Evolutionary conservation across 148 eudicot species (phyloP), one percentile per base, ranked within the genome.

Genomic region (Amaranthus cruentus): DNA sequence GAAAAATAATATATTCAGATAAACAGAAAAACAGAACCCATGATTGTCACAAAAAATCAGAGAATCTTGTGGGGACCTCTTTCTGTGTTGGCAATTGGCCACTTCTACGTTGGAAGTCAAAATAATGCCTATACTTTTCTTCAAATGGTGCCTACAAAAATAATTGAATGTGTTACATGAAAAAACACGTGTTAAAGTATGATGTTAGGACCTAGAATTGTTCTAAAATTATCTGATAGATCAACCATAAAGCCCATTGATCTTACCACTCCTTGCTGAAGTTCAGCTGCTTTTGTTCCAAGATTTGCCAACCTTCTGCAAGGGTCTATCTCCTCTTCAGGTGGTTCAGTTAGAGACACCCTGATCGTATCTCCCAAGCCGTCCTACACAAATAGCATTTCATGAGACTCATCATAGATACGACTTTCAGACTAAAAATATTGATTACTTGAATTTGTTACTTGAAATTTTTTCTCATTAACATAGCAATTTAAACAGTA

Each of bases 321-420:
- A 53, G 99, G 99, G 78, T 95, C 99, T 77, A 95, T 95, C 85
- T 95, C 99, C 81, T 86, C 88, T 81, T 91, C 96, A 18, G 99
- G 99, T 70, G 99, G 76, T 83, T 95, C 99, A 53, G 99, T 95
- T 55, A 91, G 88, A 54, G 99, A 95, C 47, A 92, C 99, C 78
- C 97, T 85, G 51, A 95, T 95, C 55, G 99, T 95, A 81, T 91
- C 99, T 57, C 99, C 99, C 72, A 95, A 68, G 72, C 99, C 99
- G 84, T 95, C 99, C 99, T 95, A 81, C 66, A 66, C 13, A 77
- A 6, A 6, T 44, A 60, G n/a, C 55, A 65, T 21, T 42, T 56
- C 53, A 5, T 75, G 58, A 79, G 75, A 80, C 10, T 38, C 44
- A 15, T 63, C 65, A 57, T 42, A 57, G 14, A 73, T 7, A 64